These are phyloP conservation scores for Arbutus unedo DNA, from an alignment of 148 eudicot species.

Conservation along the genomic window DNA sequence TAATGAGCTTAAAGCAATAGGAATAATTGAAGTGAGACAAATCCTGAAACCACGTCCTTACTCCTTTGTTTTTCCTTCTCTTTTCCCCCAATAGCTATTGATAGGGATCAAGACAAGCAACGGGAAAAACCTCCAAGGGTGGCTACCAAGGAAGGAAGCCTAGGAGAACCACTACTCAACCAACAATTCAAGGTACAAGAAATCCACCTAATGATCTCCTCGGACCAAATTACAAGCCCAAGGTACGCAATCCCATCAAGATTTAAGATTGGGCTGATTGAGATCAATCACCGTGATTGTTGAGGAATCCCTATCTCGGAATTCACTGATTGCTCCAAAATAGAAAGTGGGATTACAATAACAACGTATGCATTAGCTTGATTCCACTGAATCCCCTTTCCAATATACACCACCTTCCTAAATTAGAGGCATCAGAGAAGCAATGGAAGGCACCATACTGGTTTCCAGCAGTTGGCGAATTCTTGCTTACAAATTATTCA, in stretches of 20 bases:
- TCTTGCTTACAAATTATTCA: not conserved
- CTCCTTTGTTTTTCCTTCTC: not conserved
- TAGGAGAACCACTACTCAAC: not conserved
- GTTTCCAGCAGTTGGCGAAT: not conserved
- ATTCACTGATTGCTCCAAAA: not conserved
- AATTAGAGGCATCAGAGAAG: not conserved
- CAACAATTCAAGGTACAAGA: not conserved
- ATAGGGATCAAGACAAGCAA: not conserved
- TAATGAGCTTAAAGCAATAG: not conserved
- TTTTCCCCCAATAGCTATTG: not conserved
- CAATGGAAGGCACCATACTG: not conserved
- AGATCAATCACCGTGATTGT: not conserved
- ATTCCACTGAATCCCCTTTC: not conserved
- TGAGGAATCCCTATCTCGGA: not conserved
- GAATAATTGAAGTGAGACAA: not conserved
- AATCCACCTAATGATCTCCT: no score
- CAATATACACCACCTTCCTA: not conserved
- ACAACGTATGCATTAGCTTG: not conserved
- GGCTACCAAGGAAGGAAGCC: not conserved
- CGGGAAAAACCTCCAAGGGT: not conserved
- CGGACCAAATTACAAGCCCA: no score
- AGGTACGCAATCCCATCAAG: no score
- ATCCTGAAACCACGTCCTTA: not conserved
- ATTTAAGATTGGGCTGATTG: not conserved
- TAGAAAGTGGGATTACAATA: not conserved